These are phyloP conservation scores for Sugiyamaella novakii DNA, from an alignment of 1,139 yeast genomes.

Conservation along the genomic window DNA sequence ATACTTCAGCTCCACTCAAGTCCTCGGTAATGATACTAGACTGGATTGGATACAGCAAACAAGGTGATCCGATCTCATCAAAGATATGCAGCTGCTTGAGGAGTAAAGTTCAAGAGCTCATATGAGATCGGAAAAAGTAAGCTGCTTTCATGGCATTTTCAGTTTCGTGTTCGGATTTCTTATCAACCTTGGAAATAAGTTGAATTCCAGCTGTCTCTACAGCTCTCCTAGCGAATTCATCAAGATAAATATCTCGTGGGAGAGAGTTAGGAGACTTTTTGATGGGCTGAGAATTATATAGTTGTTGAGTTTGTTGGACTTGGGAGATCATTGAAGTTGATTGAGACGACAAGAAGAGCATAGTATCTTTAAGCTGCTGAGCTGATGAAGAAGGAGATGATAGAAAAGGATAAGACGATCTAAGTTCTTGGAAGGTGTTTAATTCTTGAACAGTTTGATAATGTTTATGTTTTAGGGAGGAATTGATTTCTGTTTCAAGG, in stretches of 20 bases:
- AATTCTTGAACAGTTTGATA: constrained; percentile 46
- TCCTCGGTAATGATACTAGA: too few species aligned
- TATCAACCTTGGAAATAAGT: not conserved
- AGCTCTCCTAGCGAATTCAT: constrained; percentile 27
- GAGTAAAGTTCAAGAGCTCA: too few species aligned
- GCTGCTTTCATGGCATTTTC: constrained; percentile 6
- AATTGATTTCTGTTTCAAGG: constrained; percentile 51
- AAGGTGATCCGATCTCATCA: too few species aligned
- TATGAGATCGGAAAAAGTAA: too few species aligned
- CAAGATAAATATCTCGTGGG: constrained; percentile 28
- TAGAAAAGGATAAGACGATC: constrained; percentile 43
- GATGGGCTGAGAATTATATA: constrained; percentile 3
- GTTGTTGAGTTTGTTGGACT: constrained; percentile 18
- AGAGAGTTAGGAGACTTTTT: constrained; percentile 4
- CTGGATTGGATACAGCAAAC: too few species aligned
- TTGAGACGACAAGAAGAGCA: constrained; percentile 50
- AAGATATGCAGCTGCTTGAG: too few species aligned
- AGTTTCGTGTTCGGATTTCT: constrained; percentile 10
- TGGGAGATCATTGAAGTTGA: constrained; percentile 24
- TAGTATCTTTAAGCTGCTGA: constrained; percentile 50
- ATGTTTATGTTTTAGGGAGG: constrained; percentile 48
- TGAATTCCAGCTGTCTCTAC: constrained; percentile 25
- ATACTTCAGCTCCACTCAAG: too few species aligned
- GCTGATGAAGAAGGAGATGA: constrained; percentile 46
- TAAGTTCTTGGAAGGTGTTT: constrained; percentile 43